phyloP scores from a whole-genome alignment of 2,329 filamentous ascomycete genomes.

The Aspergillus sergii region DNA sequence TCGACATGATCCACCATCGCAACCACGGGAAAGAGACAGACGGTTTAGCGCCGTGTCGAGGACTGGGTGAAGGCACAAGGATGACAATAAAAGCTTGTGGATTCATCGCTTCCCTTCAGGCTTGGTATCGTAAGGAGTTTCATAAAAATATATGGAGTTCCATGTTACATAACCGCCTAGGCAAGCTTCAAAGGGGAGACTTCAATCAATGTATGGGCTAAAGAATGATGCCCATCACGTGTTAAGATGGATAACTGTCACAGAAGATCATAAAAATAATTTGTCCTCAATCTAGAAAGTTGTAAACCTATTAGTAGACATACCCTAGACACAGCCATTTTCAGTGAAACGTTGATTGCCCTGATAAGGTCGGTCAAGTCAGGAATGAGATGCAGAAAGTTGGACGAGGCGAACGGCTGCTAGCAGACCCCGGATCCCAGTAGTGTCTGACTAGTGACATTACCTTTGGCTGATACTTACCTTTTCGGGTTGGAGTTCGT shows the following conservation, averaged over 20 bases:
- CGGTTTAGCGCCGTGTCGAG: neutral
- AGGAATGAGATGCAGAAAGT: slow-evolving; percentile 20
- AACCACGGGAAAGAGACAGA: slow-evolving; percentile 4
- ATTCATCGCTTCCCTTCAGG: slow-evolving; percentile 18
- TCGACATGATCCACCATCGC: slow-evolving; percentile 1
- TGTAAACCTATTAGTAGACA: neutral
- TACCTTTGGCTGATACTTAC: slow-evolving; percentile 24
- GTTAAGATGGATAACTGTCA: neutral
- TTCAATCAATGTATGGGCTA: neutral
- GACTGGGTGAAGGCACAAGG: neutral
- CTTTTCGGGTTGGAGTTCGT: slow-evolving; percentile 24
- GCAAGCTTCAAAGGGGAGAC: neutral
- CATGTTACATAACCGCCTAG: neutral
- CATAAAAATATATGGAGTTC: neutral
- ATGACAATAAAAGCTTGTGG: slow-evolving; percentile 8
- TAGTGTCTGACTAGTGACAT: slow-evolving; percentile 22
- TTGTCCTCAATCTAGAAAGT: neutral
- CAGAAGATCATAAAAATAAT: neutral
- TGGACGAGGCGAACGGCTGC: slow-evolving; percentile 24
- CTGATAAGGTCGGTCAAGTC: slow-evolving; percentile 14
- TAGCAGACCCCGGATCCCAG: slow-evolving; percentile 24
- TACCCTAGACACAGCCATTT: neutral
- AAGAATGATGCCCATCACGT: neutral
- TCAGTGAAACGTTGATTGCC: neutral
- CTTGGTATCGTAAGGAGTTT: neutral